phyloP scores from a whole-genome alignment of 305 asterid genomes.

The Solanum hybrid region DNA sequence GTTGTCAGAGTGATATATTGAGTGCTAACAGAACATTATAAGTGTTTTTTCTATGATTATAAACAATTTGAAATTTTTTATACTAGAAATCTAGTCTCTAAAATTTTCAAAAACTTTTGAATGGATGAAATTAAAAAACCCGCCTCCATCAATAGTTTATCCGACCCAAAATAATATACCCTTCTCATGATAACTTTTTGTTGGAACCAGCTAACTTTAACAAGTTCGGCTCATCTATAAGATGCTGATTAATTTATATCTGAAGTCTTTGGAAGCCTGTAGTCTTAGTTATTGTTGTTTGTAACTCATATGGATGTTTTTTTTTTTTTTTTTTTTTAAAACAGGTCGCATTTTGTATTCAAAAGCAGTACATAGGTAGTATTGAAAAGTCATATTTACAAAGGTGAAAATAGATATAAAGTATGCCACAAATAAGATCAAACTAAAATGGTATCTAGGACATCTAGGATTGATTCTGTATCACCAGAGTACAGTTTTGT shows the following conservation, averaged over 20 bases:
- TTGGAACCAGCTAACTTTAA: background rate
- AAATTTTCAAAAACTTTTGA: background rate
- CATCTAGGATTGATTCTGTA: background rate
- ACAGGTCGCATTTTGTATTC: background rate
- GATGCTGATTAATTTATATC: background rate
- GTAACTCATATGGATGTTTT: slow-evolving; percentile 9
- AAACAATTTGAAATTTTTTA: background rate
- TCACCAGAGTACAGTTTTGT: background rate
- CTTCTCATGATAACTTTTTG: background rate
- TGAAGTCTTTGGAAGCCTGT: background rate
- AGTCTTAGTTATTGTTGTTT: slow-evolving; percentile 14
- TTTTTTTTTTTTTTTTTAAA: background rate
- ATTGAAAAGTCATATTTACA: background rate
- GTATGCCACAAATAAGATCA: background rate
- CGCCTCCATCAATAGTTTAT: background rate
- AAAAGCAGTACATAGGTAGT: background rate
- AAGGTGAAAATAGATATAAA: background rate
- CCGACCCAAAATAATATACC: background rate
- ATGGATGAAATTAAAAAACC: background rate
- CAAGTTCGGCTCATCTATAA: background rate
- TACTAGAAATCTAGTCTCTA: background rate
- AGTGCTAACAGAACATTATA: background rate
- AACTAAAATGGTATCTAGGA: background rate
- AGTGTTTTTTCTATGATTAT: background rate
- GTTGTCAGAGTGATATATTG: background rate